Percentiles rank a stretch among this genome's conserved stretches.
Conservation (phyloP, 495 filamentous ascomycete species). For the Usnea hakonensis region DNA sequence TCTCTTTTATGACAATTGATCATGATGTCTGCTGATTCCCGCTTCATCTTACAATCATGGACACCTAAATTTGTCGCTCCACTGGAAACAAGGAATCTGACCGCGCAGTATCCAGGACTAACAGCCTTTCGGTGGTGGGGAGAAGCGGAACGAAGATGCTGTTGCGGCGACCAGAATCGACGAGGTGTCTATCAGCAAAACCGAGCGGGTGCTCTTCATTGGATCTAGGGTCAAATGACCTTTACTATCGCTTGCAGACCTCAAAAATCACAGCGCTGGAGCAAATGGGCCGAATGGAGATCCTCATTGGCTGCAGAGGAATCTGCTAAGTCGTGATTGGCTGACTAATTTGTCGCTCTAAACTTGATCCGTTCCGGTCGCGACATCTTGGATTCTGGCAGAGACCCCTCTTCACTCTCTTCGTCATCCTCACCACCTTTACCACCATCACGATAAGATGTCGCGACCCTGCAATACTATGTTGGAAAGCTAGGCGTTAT, state of each 20-base stretch:
- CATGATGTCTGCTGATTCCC: not conserved
- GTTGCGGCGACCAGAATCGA: not conserved
- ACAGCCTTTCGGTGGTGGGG: not conserved
- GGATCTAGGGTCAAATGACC: not conserved
- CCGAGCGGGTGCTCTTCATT: not conserved
- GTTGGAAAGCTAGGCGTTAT: slow-evolving; percentile 37
- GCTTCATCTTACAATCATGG: not conserved
- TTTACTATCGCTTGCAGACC: not conserved
- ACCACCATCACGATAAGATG: slow-evolving; percentile 25
- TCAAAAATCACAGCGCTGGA: slow-evolving; percentile 6
- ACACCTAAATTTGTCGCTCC: not conserved
- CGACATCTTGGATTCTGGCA: slow-evolving; percentile 5
- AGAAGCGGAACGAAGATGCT: not conserved
- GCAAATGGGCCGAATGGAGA: not conserved
- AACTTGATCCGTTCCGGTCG: slow-evolving; percentile 7
- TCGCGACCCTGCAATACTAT: slow-evolving; percentile 21
- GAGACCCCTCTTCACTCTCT: slow-evolving; percentile 17
- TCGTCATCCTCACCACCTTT: slow-evolving; percentile 18
- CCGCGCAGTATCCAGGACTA: too few species aligned
- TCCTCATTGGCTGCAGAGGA: not conserved
- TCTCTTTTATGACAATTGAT: not conserved
- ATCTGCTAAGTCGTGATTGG: not conserved
- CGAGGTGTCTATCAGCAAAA: too few species aligned
- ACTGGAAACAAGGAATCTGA: not conserved
- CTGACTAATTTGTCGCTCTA: slow-evolving; percentile 5